phyloP scores from a whole-genome alignment of 768 basidiomycete species.

The Suillus fuscotomentosus region DNA sequence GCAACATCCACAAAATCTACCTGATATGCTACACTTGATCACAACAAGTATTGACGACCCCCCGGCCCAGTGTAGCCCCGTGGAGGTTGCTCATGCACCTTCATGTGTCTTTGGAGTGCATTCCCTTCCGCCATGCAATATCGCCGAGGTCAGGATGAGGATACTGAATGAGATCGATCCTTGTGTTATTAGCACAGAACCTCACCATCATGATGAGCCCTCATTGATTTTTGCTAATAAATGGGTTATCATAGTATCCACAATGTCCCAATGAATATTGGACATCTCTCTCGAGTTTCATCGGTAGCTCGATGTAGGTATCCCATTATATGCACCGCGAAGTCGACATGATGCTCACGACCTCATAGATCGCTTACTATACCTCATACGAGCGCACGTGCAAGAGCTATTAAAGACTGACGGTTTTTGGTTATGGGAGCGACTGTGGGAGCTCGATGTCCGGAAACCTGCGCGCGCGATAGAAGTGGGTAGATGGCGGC shows the following conservation, averaged over 20 bases:
- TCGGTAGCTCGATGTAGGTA: background rate
- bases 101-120: background rate
- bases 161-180: background rate
- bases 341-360: background rate
- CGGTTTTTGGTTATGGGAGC: background rate
- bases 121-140: background rate
- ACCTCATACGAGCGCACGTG: background rate
- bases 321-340: background rate
- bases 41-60: background rate
- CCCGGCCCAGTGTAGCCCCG: background rate
- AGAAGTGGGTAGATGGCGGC: background rate
- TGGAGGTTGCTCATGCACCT: background rate
- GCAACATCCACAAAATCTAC: background rate
- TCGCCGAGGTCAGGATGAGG: background rate
- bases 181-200: background rate
- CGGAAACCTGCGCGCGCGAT: background rate
- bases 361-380: background rate
- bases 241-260: background rate
- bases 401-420: background rate
- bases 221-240: background rate
- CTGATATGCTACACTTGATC: background rate
- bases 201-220: background rate
- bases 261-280: background rate
- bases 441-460: background rate
- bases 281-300: background rate